These are phyloP conservation scores for Erythrophleum fordii DNA, from an alignment of 306 rosid genomes.

Conservation along the genomic window DNA sequence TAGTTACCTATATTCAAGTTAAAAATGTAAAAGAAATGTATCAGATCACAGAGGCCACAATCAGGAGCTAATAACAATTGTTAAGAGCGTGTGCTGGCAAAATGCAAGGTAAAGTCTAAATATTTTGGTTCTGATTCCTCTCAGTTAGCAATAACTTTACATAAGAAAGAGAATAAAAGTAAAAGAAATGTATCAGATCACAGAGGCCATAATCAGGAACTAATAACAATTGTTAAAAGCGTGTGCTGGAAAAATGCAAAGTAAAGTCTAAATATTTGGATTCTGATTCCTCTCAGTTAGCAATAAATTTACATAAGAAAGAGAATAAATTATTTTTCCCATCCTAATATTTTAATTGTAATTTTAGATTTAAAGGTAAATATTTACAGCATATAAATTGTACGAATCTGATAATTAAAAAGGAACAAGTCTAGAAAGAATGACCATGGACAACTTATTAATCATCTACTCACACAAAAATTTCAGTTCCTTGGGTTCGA, in stretches of 20 bases:
- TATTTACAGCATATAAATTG: neutral
- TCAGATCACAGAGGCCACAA: neutral
- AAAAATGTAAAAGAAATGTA: neutral
- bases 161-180: neutral
- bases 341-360: neutral
- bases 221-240: neutral
- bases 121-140: neutral
- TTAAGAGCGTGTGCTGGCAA: neutral
- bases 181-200: constrained; percentile 4
- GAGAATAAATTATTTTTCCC: neutral
- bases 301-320: neutral
- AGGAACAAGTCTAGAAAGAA: neutral
- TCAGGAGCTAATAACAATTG: constrained; percentile 4
- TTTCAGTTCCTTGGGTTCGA: constrained; percentile 82
- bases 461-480: constrained; percentile 65
- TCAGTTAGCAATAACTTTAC: neutral
- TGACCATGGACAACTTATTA: neutral
- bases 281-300: neutral
- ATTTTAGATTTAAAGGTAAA: neutral
- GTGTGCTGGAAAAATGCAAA: neutral
- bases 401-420: neutral
- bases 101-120: neutral
- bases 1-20: neutral
- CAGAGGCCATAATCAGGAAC: neutral
- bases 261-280: neutral